A percentile compares a stretch with the other conserved stretches of the same genome.
phyloP scores from a whole-genome alignment of 148 eudicot species.

The Rhododendron ovatum region DNA sequence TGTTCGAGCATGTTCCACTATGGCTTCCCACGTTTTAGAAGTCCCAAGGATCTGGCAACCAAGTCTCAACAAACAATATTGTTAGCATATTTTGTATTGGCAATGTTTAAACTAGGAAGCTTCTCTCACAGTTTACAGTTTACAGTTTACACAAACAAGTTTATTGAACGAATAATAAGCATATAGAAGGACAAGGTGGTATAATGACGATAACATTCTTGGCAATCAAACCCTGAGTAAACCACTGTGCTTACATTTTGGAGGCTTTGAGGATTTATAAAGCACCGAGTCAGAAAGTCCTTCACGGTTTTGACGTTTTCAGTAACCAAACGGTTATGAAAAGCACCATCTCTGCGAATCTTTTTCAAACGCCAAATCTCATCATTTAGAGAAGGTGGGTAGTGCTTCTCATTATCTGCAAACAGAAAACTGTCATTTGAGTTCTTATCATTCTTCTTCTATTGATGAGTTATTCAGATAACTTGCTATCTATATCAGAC shows the following conservation, averaged over 20 bases:
- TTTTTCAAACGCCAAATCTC: conserved; percentile 69
- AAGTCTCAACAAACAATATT: conserved; percentile 4
- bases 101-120: background rate
- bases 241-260: conserved; percentile 38
- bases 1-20: conserved; percentile 56
- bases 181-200: background rate
- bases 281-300: conserved; percentile 57
- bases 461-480: background rate
- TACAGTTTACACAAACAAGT: background rate
- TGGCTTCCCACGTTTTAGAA: conserved; percentile 53
- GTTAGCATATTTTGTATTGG: background rate
- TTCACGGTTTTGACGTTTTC: conserved; percentile 52
- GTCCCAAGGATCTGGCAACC: conserved; percentile 55
- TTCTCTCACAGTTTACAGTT: background rate
- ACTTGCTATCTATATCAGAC: background rate
- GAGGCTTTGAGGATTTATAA: conserved; percentile 49
- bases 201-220: background rate
- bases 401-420: conserved; percentile 75
- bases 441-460: background rate
- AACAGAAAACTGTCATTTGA: background rate
- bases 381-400: conserved; percentile 60
- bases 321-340: conserved; percentile 47
- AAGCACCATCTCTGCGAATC: conserved; percentile 61
- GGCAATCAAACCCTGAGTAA: background rate
- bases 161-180: background rate